phyloP scores from a whole-genome alignment of 2,329 filamentous ascomycete species.

The Orbilia oligospora region DNA sequence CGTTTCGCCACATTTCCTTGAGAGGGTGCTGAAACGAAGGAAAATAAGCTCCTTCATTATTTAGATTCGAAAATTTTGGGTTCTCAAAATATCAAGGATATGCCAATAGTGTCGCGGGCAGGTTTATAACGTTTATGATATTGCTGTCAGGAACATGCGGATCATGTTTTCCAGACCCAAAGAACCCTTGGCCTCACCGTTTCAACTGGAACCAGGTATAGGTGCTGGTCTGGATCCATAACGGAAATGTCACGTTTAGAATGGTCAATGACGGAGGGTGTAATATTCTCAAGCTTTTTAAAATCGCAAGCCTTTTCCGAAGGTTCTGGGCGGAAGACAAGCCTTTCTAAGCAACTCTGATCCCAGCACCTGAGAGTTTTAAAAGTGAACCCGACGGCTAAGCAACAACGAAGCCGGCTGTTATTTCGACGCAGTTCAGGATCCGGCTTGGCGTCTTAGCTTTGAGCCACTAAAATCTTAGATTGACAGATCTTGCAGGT shows the following conservation, averaged over 20 bases:
- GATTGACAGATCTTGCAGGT: neutral
- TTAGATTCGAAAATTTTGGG: neutral
- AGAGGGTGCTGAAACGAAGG: neutral
- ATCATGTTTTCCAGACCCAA: neutral
- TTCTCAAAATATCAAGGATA: neutral
- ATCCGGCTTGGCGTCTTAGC: slow-evolving; percentile 27
- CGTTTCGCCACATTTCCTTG: slow-evolving; percentile 9
- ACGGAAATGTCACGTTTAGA: neutral
- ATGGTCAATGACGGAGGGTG: neutral
- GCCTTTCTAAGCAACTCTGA: slow-evolving; percentile 26
- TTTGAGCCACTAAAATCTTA: neutral
- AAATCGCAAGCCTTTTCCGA: slow-evolving; percentile 21
- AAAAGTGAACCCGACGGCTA: slow-evolving; percentile 30
- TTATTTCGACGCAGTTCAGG: neutral
- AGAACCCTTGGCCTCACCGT: neutral
- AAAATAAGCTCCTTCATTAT: neutral
- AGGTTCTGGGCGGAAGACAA: slow-evolving; percentile 15
- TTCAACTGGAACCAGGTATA: neutral
- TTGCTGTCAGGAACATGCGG: neutral
- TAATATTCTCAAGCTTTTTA: slow-evolving; percentile 17
- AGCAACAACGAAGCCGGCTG: slow-evolving; percentile 24
- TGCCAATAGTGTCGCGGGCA: neutral
- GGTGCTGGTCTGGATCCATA: neutral
- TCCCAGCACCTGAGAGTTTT: slow-evolving; percentile 23
- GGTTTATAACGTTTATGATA: no score